These are phyloP conservation scores for Zopfia rhizophila DNA, from an alignment of 2,329 filamentous ascomycete species.

Conservation along the genomic window DNA sequence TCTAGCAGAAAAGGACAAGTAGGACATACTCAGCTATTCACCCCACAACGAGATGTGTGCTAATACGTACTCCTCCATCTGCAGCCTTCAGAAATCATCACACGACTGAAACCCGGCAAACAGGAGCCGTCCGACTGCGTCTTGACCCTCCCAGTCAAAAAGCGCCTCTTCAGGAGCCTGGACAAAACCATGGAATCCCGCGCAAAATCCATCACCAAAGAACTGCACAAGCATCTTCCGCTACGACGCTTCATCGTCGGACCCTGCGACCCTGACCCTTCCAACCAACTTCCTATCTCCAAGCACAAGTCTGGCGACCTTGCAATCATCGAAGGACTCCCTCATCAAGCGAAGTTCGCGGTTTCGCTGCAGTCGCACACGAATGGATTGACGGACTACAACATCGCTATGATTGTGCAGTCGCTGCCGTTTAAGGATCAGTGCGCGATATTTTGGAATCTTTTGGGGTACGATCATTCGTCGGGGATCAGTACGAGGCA, in stretches of 20 bases:
- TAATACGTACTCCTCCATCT: no score
- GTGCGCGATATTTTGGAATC: no score
- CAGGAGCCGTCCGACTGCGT: no score
- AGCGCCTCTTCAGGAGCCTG: constrained; percentile 7
- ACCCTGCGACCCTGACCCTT: no score
- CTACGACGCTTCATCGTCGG: constrained; percentile 11
- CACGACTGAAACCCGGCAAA: constrained; percentile 3
- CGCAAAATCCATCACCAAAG: constrained; percentile 9
- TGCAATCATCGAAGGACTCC: constrained; percentile 17
- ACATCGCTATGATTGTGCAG: neutral
- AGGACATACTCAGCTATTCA: no score
- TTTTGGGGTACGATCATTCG: no score
- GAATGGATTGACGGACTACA: neutral
- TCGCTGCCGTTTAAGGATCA: no score
- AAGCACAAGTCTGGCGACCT: constrained; percentile 7
- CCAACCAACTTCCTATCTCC: constrained; percentile 1
- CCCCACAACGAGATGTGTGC: constrained; percentile 9
- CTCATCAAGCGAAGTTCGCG: constrained; percentile 13
- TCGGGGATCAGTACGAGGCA: no score
- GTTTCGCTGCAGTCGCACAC: constrained; percentile 8
- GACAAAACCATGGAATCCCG: constrained; percentile 2
- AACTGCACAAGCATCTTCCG: constrained; percentile 14
- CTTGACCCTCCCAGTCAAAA: constrained; percentile 14
- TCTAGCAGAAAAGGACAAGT: no score
- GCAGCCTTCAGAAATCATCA: neutral